Percentiles rank a stretch among this genome's conserved stretches.
These are phyloP conservation scores for Paecilomyces sp. DNA, from an alignment of 2,329 filamentous ascomycete species.

Conservation along the genomic window DNA sequence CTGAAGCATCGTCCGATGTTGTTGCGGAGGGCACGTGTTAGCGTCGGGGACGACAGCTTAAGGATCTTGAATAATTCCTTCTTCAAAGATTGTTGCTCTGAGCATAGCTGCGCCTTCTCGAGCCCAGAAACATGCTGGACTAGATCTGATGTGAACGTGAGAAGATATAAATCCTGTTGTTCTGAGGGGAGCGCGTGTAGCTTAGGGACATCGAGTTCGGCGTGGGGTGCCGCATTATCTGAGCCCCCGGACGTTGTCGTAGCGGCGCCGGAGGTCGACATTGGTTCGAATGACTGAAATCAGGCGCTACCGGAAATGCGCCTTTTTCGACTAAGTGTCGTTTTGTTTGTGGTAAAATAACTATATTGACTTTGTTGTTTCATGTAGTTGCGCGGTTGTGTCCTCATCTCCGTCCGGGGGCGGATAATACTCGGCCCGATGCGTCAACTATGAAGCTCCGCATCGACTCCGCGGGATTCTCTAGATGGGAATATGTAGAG, in stretches of 20 bases:
- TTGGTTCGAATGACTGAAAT: constrained; percentile 13
- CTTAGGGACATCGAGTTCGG: constrained; percentile 81
- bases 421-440: constrained; percentile 12
- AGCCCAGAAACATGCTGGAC: constrained; percentile 68
- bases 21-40: constrained; percentile 82
- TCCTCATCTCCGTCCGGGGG: constrained; percentile 17
- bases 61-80: constrained; percentile 92
- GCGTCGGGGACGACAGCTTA: constrained; percentile 70
- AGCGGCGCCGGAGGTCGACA: constrained; percentile 31
- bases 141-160: constrained; percentile 79
- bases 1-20: constrained; percentile 80
- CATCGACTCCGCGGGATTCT: constrained; percentile 1
- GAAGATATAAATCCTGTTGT: constrained; percentile 89
- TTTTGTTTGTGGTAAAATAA: background rate
- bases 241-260: constrained; percentile 25
- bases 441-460: constrained; percentile 10
- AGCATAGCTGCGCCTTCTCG: constrained; percentile 70
- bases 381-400: constrained; percentile 7
- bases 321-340: constrained; percentile 2
- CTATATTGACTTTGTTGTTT: background rate
- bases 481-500: constrained; percentile 7
- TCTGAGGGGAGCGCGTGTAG: constrained; percentile 83
- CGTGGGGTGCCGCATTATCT: constrained; percentile 22
- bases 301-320: constrained; percentile 3
- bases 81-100: constrained; percentile 87